Conservation (phyloP, 371 early-diverging fungal species). For the Coemansia sp. region DNA sequence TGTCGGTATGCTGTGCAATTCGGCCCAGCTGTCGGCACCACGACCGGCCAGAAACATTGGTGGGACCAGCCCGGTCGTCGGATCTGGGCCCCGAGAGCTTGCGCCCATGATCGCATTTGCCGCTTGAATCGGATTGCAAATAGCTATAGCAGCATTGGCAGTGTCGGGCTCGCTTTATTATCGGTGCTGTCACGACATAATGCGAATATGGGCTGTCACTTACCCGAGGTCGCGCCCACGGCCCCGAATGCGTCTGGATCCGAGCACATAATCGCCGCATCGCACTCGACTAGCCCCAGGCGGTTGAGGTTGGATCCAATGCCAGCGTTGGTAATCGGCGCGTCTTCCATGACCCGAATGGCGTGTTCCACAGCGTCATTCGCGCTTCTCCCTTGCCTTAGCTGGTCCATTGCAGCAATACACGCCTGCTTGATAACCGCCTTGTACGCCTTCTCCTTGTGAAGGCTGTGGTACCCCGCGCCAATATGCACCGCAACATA, state of each 20-base stretch:
- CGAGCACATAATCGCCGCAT: constrained; percentile 82
- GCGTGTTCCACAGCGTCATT: constrained; percentile 36
- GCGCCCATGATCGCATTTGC: constrained; percentile 56
- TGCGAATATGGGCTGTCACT: background rate
- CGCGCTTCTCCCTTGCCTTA: constrained; percentile 15
- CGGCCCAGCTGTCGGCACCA: constrained; percentile 63
- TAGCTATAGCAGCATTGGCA: constrained; percentile 38
- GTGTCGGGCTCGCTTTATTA: too few species aligned
- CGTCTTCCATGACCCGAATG: constrained; percentile 46
- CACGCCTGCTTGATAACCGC: constrained; percentile 41
- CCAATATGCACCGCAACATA: constrained; percentile 53
- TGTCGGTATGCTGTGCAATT: constrained; percentile 37
- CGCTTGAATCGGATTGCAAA: constrained; percentile 67
- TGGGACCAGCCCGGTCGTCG: constrained; percentile 66
- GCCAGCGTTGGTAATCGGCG: constrained; percentile 58
- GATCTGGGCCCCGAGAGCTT: constrained; percentile 50
- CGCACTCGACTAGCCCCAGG: constrained; percentile 77
- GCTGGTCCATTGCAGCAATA: constrained; percentile 20
- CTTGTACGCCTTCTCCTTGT: constrained; percentile 35
- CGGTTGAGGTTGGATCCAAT: constrained; percentile 80
- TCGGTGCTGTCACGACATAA: too few species aligned
- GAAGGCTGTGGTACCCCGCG: constrained; percentile 50
- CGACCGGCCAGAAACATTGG: constrained; percentile 72
- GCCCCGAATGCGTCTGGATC: constrained; percentile 68
- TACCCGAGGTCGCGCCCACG: constrained; percentile 68